Conservation (phyloP, 768 basidiomycete species). For the Lactarius evosmus region DNA sequence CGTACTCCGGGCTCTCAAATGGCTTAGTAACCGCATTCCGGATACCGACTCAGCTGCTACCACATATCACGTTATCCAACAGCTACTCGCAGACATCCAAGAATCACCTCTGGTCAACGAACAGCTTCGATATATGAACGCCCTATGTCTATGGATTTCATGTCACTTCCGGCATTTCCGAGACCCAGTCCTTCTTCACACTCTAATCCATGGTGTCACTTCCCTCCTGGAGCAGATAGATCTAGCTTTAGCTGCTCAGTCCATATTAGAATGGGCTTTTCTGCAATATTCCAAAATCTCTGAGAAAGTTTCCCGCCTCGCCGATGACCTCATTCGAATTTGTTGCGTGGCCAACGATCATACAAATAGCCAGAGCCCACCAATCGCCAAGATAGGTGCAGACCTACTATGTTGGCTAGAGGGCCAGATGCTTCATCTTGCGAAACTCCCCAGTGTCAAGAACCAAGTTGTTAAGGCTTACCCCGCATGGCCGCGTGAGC, state of each 20-base stretch:
- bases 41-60: conserved; percentile 50
- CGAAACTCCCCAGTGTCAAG: conserved; percentile 38
- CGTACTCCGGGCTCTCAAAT: conserved; percentile 55
- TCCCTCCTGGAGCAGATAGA: conserved; percentile 66
- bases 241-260: conserved; percentile 64
- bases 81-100: conserved; percentile 65
- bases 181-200: conserved; percentile 58
- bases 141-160: conserved; percentile 71
- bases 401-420: conserved; percentile 66
- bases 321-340: conserved; percentile 68
- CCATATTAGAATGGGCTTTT: conserved; percentile 77
- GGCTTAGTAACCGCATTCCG: conserved; percentile 49
- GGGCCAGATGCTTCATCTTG: conserved; percentile 44
- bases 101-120: conserved; percentile 75
- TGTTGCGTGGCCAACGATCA: conserved; percentile 59
- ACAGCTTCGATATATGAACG: conserved; percentile 70
- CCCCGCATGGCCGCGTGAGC: conserved; percentile 72
- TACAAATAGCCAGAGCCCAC: conserved; percentile 35
- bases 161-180: conserved; percentile 53
- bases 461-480: conserved; percentile 53
- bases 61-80: conserved; percentile 74
- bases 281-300: conserved; percentile 43
- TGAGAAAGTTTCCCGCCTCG: conserved; percentile 49
- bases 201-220: conserved; percentile 63
- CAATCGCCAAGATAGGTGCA: conserved; percentile 39